Base-by-base conservation (phyloP, 441 rosid species). In the Pelargonium cotyledonis region DNA sequence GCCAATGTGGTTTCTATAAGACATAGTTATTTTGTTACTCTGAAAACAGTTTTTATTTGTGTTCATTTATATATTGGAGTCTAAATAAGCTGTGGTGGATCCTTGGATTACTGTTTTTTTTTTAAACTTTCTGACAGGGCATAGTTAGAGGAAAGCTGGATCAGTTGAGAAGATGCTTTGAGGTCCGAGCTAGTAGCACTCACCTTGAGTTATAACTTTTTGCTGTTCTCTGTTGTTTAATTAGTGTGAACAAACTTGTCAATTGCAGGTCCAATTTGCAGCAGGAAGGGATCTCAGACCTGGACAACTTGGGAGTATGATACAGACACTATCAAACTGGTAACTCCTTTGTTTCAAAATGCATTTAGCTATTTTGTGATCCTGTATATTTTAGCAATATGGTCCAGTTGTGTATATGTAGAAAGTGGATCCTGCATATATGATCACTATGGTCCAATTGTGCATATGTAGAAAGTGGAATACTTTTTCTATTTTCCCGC, bases 271-370 rank as follows among this genome's bases (percentile, higher is more conserved):
- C 66, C 95, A 88, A 70, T 90, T 95, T 83, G 97, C 97, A 61
- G 94, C 96, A 62, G 98, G 99, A 72, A 88, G 99, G 79, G 98
- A 95, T 84, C 82, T 83, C 69, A 88, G 98, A 80, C 97, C 99
- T 67, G 98, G 87, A 65, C 90, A 95, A 71, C 88, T 92, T 43
- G 90, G 86, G 73, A 84, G 76, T 82, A 90, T 95, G 99, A 79
- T 95, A 74, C 86, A 89, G 58, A 85, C 98, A n/a, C 79, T 95
- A 67, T 90, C 98, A 62, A 83, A 76, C 85, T 95, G 96, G 99
- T 95, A 89, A 69, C 5, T 72, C 14, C 70, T 31, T 70, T 29
- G 19, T 47, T 66, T 76, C 26, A 16, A 57, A 16, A 18, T 7
- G 63, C 8, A 57, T 15, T 57, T 16, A 6, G 9, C 21, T 21